Percentiles rank a stretch among this genome's conserved stretches.
Conservation (phyloP, 306 rosid genomes). For the Acacia confusa region DNA sequence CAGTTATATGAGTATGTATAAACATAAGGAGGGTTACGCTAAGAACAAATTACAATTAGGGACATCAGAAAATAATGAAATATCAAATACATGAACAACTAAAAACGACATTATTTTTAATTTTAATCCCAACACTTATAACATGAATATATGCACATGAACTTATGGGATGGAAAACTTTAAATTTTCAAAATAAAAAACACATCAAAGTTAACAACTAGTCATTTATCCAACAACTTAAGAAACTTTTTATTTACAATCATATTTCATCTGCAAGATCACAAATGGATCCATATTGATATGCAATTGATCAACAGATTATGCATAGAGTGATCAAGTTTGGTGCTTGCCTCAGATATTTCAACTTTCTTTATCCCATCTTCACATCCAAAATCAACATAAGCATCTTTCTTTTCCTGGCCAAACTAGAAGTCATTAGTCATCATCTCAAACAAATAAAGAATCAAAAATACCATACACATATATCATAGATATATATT, state of each 20-base stretch:
- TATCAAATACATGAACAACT: not conserved
- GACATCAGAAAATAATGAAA: not conserved
- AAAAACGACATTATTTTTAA: not conserved
- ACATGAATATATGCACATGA: not conserved
- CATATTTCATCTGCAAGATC: constrained; percentile 24
- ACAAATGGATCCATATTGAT: not conserved
- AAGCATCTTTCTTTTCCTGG: constrained; percentile 58
- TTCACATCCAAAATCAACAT: constrained; percentile 67
- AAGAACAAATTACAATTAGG: not conserved
- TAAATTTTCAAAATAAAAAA: constrained; percentile 1
- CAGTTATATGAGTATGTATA: not conserved
- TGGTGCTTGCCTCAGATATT: constrained; percentile 79
- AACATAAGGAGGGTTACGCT: not conserved
- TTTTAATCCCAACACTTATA: not conserved
- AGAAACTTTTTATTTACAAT: not conserved
- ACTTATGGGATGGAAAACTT: constrained; percentile 12
- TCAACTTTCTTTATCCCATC: constrained; percentile 52
- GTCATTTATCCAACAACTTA: not conserved
- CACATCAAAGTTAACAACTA: not conserved
- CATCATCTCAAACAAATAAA: not conserved
- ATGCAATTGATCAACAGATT: constrained; percentile 6
- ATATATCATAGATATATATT: not conserved
- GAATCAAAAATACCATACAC: not conserved
- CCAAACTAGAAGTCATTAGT: constrained; percentile 33
- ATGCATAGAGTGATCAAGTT: not conserved